A percentile compares a stretch with the other conserved stretches of the same genome.
Evolutionary conservation across 139 green algal genomes (phyloP).

Genomic region (Desmodesmus armatus): DNA sequence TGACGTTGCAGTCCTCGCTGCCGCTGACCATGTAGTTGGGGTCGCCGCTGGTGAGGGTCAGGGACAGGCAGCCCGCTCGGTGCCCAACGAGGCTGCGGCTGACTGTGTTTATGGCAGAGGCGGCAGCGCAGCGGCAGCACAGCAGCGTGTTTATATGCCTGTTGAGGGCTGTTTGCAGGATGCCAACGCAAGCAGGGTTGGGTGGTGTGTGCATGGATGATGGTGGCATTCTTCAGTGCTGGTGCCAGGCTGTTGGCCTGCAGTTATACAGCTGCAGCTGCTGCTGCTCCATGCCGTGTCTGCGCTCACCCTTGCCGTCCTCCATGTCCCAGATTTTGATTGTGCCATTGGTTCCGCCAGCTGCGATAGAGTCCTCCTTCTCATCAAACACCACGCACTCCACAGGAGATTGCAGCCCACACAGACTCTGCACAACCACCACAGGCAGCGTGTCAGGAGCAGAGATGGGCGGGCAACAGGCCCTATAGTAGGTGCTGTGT

Average conservation of each 20-base stretch:
- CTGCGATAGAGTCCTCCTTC: constrained; percentile 79
- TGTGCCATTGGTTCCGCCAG: constrained; percentile 72
- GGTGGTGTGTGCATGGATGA: neutral
- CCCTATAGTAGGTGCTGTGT: too few relatives aligned
- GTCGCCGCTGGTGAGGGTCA: constrained; percentile 80
- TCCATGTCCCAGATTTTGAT: constrained; percentile 90
- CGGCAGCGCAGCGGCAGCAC: neutral
- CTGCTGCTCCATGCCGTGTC: neutral
- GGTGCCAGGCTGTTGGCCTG: neutral
- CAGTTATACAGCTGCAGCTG: neutral
- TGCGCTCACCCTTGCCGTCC: constrained; percentile 68
- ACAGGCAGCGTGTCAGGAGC: neutral
- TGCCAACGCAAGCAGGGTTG: neutral
- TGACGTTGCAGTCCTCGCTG: constrained; percentile 86
- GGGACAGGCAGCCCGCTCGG: constrained; percentile 67
- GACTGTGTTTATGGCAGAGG: too few relatives aligned
- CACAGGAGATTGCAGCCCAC: constrained; percentile 74
- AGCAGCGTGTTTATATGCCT: neutral
- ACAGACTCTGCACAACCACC: constrained; percentile 66
- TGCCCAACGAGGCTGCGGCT: constrained; percentile 78
- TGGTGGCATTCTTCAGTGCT: neutral
- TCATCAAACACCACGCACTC: constrained; percentile 84
- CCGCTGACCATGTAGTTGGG: constrained; percentile 72
- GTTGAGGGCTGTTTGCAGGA: neutral
- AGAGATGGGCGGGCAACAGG: too few relatives aligned